Evolutionary conservation across 2,329 filamentous ascomycete genomes (phyloP).

Genomic region (Cucurbitaria berberidis): DNA sequence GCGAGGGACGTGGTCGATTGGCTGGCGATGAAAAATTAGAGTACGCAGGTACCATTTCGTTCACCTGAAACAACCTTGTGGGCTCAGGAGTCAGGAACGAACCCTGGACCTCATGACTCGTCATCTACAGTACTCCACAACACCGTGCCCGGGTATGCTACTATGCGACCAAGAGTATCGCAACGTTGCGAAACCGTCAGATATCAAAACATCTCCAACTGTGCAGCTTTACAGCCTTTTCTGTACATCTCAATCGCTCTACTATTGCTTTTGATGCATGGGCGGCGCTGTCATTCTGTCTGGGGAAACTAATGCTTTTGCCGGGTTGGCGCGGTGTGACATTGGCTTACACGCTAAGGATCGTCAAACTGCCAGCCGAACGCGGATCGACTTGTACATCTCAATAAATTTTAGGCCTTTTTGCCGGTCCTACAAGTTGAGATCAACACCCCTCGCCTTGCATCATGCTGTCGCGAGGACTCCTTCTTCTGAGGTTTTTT

Average conservation of each 20-base stretch:
- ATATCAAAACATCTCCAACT: neutral
- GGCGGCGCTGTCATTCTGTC: constrained; percentile 19
- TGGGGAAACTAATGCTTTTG: constrained; percentile 15
- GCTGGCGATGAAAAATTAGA: constrained; percentile 32
- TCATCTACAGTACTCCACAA: constrained; percentile 7
- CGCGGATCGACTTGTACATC: constrained; percentile 27
- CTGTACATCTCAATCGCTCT: constrained; percentile 5
- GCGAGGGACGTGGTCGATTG: constrained; percentile 49
- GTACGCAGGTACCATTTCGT: constrained; percentile 24
- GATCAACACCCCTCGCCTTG: constrained; percentile 25
- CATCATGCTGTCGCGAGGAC: constrained; percentile 26
- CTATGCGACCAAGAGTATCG: neutral
- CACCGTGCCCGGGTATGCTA: constrained; percentile 4
- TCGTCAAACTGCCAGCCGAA: constrained; percentile 34
- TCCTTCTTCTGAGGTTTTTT: constrained; percentile 21
- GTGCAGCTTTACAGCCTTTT: neutral
- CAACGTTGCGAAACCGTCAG: neutral
- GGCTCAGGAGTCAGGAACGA: constrained; percentile 20
- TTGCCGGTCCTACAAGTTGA: constrained; percentile 30
- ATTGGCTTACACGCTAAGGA: constrained; percentile 27
- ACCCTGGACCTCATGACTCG: constrained; percentile 28
- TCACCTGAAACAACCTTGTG: constrained; percentile 31
- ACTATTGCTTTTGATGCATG: constrained; percentile 6
- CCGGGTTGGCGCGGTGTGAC: constrained; percentile 31
- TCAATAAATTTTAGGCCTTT: constrained; percentile 33